Evolutionary conservation across 2,329 filamentous ascomycete species (phyloP).

Genomic region (Sclerotinia spermophila): DNA sequence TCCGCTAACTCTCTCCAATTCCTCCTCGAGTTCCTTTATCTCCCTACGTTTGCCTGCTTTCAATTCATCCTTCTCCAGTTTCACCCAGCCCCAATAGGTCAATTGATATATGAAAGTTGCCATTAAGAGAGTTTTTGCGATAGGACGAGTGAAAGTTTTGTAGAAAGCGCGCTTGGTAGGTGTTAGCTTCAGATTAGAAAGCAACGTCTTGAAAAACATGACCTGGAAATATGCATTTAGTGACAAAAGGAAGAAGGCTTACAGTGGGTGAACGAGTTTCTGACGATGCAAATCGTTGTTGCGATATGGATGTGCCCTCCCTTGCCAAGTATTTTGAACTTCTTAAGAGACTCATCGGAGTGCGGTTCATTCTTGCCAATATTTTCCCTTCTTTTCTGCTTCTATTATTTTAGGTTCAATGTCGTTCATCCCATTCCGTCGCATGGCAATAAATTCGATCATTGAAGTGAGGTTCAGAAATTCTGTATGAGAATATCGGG

Average conservation of each 20-base stretch:
- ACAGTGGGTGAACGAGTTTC: slow-evolving; percentile 15
- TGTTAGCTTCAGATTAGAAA: not conserved
- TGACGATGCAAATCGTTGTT: slow-evolving; percentile 12
- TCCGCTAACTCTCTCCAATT: slow-evolving; percentile 11
- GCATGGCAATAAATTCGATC: not conserved
- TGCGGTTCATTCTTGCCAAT: slow-evolving; percentile 3
- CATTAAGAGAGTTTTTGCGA: slow-evolving; percentile 70
- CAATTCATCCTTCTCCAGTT: slow-evolving; percentile 69
- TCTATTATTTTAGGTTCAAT: not conserved
- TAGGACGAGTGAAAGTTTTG: slow-evolving; percentile 67
- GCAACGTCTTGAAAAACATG: not conserved
- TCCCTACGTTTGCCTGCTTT: slow-evolving; percentile 47
- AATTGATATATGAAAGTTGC: slow-evolving; percentile 77
- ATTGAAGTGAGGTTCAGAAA: slow-evolving; percentile 8
- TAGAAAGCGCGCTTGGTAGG: slow-evolving; percentile 61
- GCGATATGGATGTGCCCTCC: not conserved
- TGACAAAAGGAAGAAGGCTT: not conserved
- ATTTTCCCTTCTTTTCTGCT: not conserved
- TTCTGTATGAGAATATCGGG: not conserved
- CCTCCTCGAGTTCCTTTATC: slow-evolving; percentile 15
- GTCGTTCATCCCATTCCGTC: slow-evolving; percentile 9
- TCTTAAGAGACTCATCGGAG: slow-evolving; percentile 2
- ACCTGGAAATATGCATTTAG: not conserved
- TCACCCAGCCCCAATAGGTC: slow-evolving; percentile 70
- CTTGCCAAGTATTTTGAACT: slow-evolving; percentile 1